Percentiles rank a stretch among this genome's conserved stretches.
These are phyloP conservation scores for Scopulariopsis brevicaulis DNA, from an alignment of 2,329 filamentous ascomycete genomes.

Conservation along the genomic window DNA sequence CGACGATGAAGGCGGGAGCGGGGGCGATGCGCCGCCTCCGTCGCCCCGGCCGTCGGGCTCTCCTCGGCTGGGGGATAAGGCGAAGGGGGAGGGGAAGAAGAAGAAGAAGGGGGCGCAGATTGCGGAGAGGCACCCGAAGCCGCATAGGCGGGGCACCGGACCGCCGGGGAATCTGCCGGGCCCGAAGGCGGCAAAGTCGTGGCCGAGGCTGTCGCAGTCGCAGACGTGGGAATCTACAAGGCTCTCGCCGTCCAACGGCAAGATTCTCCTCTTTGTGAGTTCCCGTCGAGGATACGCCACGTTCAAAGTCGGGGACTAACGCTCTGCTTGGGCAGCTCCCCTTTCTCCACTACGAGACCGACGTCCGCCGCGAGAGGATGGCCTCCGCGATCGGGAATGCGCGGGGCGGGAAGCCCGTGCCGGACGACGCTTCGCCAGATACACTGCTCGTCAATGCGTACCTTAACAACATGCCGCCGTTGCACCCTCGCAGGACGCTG, in stretches of 20 bases:
- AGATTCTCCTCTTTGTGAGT: slow-evolving; percentile 19
- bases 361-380: slow-evolving; percentile 17
- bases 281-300: neutral
- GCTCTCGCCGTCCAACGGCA: slow-evolving; percentile 10
- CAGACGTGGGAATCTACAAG: neutral
- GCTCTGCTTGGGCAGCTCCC: slow-evolving; percentile 18
- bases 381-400: slow-evolving; percentile 13
- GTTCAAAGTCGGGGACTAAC: neutral
- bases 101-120: slow-evolving; percentile 5
- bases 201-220: neutral
- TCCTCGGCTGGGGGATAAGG: neutral
- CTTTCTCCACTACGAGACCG: slow-evolving; percentile 28
- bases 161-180: neutral
- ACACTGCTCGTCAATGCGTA: slow-evolving; percentile 10
- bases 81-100: neutral
- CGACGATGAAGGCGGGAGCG: neutral
- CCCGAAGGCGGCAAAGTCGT: neutral
- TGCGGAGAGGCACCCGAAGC: slow-evolving; percentile 3
- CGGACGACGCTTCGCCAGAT: neutral
- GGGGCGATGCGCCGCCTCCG: neutral
- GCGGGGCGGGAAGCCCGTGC: neutral
- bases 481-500: slow-evolving; percentile 31
- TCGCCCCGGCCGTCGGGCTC: neutral
- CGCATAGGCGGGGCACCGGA: neutral
- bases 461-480: slow-evolving; percentile 18